Percentiles rank a stretch among this genome's conserved stretches.
phyloP scores from a whole-genome alignment of 768 basidiomycete species.

The Chlorophyllum brunneum region DNA sequence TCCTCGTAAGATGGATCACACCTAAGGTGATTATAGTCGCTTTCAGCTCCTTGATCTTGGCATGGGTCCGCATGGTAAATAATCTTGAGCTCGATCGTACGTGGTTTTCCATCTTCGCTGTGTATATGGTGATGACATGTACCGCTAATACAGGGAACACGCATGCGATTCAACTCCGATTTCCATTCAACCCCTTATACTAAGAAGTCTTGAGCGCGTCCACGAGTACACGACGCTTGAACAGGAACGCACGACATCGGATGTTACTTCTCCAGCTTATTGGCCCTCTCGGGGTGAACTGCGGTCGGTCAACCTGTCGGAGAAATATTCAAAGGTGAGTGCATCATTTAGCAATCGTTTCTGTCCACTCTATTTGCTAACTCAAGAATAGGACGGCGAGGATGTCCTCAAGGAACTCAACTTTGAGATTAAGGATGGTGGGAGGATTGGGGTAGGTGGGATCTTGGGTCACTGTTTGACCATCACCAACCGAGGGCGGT shows the following conservation, averaged over 20 bases:
- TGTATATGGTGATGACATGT: background rate
- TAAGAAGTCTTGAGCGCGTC: slow-evolving; percentile 58
- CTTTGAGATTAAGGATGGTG: slow-evolving; percentile 49
- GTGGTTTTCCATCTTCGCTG: slow-evolving; percentile 16
- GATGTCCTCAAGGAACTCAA: slow-evolving; percentile 53
- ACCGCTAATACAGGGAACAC: slow-evolving; percentile 18
- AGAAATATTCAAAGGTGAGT: slow-evolving; percentile 44
- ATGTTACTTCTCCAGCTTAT: slow-evolving; percentile 53
- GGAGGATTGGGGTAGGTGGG: slow-evolving; percentile 45
- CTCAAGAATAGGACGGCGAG: slow-evolving; percentile 32
- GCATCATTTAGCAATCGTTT: background rate
- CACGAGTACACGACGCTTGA: slow-evolving; percentile 61
- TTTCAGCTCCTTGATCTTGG: slow-evolving; percentile 54
- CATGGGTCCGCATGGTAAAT: slow-evolving; percentile 40
- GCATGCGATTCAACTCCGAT: slow-evolving; percentile 12
- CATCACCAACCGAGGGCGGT: slow-evolving; percentile 21
- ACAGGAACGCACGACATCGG: slow-evolving; percentile 42
- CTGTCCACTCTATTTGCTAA: background rate
- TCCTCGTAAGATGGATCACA: background rate
- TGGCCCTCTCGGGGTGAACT: slow-evolving; percentile 64
- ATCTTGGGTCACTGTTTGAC: slow-evolving; percentile 2
- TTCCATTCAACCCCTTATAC: background rate
- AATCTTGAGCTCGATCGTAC: slow-evolving; percentile 38
- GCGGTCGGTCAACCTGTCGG: slow-evolving; percentile 48
- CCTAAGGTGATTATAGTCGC: slow-evolving; percentile 27